These are phyloP conservation scores for Plasmodium cynomolgi DNA, from an alignment of 169 alveolate species.

Conservation along the genomic window DNA sequence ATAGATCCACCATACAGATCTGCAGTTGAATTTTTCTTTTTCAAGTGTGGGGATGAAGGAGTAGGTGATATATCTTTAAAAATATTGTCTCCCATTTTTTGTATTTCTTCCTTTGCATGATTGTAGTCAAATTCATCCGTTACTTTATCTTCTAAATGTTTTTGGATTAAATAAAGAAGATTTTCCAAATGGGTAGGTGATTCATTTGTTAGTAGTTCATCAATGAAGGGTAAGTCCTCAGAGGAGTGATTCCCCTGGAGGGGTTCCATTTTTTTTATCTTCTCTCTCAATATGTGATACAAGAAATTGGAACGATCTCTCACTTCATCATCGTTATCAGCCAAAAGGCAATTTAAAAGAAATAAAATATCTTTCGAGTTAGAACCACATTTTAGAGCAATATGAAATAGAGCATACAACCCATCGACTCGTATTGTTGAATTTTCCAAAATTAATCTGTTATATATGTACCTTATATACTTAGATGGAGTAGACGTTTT, in stretches of 20 bases:
- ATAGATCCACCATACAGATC: constrained; percentile 24
- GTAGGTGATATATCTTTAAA: not conserved
- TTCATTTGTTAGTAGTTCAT: constrained; percentile 3
- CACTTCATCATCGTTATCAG: constrained; percentile 86
- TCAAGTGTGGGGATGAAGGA: not conserved
- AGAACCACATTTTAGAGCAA: constrained; percentile 84
- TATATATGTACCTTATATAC: constrained; percentile 96
- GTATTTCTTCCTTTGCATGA: constrained; percentile 17
- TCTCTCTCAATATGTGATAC: constrained; percentile 58
- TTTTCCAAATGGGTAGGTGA: not conserved
- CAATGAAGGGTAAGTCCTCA: not conserved
- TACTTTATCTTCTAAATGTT: constrained; percentile 13
- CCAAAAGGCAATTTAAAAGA: constrained; percentile 78
- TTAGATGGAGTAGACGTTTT: constrained; percentile 91
- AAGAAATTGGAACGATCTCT: constrained; percentile 84
- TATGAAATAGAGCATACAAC: constrained; percentile 94
- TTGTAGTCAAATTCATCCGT: constrained; percentile 24
- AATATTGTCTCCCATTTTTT: not conserved
- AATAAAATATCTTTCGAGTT: constrained; percentile 80
- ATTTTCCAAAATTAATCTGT: constrained; percentile 96
- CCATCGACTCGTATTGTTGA: constrained; percentile 97
- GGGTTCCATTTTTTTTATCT: not conserved
- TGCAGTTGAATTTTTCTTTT: constrained; percentile 16
- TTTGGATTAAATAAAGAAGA: constrained; percentile 1
- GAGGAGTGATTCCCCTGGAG: not conserved